Evolutionary conservation across 768 basidiomycete genomes (phyloP).

Genomic region (Xerocomus spinulosus): DNA sequence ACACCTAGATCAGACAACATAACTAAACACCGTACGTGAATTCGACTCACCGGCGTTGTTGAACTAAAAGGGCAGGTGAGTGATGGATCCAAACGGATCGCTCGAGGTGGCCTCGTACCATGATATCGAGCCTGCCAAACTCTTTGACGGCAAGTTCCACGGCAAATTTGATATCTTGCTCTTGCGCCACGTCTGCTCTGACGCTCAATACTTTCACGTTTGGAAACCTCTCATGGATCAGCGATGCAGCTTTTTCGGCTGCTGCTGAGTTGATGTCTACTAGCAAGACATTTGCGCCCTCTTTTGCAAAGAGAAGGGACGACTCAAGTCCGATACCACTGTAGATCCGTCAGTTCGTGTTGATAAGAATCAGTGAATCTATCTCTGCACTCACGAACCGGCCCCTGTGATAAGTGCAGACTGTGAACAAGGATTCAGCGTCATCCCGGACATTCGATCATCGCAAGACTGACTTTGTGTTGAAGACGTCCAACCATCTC

Average conservation of each 20-base stretch:
- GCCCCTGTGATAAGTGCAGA: conserved; percentile 84
- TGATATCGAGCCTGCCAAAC: conserved; percentile 92
- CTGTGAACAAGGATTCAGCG: conserved; percentile 33
- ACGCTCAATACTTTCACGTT: conserved; percentile 63
- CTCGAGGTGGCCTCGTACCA: conserved; percentile 50
- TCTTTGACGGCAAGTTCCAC: conserved; percentile 75
- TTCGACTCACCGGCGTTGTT: conserved; percentile 75
- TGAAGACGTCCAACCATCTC: conserved; percentile 64
- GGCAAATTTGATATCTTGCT: conserved; percentile 76
- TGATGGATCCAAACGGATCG: background rate
- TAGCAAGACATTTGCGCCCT: conserved; percentile 88
- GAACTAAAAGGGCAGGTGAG: conserved; percentile 50
- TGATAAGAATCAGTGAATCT: background rate
- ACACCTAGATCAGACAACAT: conserved; percentile 4
- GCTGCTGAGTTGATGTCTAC: conserved; percentile 82
- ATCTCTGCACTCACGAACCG: conserved; percentile 60
- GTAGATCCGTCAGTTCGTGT: conserved; percentile 11
- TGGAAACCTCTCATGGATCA: conserved; percentile 64
- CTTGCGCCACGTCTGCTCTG: conserved; percentile 86
- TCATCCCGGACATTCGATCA: background rate
- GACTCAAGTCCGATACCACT: conserved; percentile 97
- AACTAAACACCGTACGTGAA: background rate
- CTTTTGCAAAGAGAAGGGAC: conserved; percentile 89
- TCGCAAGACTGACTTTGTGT: conserved; percentile 47
- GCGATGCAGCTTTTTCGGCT: conserved; percentile 59